Evolutionary conservation across 331 rosid genomes (phyloP).

Genomic region (Saraca asoca): DNA sequence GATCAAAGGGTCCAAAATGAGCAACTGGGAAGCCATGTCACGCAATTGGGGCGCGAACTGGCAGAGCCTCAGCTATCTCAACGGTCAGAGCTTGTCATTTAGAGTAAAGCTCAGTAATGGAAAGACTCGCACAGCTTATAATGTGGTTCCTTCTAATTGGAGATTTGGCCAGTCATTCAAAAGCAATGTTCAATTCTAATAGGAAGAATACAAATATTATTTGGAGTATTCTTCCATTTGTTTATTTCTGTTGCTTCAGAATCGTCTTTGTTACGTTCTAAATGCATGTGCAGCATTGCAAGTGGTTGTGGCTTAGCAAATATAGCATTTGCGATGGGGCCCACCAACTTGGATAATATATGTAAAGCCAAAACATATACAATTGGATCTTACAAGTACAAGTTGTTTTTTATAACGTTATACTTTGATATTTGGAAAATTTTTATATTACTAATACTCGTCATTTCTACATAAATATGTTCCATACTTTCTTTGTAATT

Average conservation of each 20-base stretch:
- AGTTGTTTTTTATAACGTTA: no score
- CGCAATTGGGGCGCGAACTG: conserved; percentile 61
- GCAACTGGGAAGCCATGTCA: conserved; percentile 55
- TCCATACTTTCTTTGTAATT: no score
- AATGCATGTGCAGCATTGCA: not conserved
- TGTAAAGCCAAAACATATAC: not conserved
- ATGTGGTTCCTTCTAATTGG: conserved; percentile 55
- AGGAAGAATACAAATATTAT: not conserved
- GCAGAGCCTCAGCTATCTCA: conserved; percentile 54
- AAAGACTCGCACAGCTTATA: conserved; percentile 34
- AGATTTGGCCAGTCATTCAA: conserved; percentile 56
- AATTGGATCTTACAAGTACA: not conserved
- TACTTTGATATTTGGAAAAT: not conserved
- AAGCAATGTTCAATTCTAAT: conserved; percentile 47
- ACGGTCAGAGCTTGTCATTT: conserved; percentile 62
- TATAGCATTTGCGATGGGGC: conserved; percentile 32
- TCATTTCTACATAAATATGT: no score
- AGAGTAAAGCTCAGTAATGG: conserved; percentile 50
- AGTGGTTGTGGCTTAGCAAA: conserved; percentile 35
- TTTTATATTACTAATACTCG: no score
- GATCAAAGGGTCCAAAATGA: conserved; percentile 57
- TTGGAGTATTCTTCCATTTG: conserved; percentile 1
- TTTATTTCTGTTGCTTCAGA: not conserved
- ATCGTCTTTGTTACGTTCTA: not conserved
- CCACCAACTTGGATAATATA: conserved; percentile 16